Conservation (phyloP, 2,329 filamentous ascomycete genomes). For the Cercospora sp. region DNA sequence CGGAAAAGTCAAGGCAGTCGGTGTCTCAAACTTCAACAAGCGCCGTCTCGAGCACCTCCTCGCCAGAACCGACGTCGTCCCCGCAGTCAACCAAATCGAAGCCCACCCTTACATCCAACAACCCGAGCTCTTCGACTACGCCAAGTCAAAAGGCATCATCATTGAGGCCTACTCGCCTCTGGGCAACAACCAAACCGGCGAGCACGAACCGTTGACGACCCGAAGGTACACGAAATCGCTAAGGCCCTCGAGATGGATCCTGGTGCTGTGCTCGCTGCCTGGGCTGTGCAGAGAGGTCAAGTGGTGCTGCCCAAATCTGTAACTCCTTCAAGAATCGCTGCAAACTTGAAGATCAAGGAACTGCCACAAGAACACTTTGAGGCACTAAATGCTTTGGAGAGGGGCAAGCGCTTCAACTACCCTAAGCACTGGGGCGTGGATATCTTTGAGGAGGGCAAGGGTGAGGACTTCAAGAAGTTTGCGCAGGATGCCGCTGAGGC, state of each 20-base stretch:
- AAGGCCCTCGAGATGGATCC: constrained; percentile 22
- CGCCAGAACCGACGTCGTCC: constrained; percentile 25
- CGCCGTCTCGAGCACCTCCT: constrained; percentile 30
- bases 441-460: constrained; percentile 49
- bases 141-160: constrained; percentile 29
- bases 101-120: constrained; percentile 31
- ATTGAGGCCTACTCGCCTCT: constrained; percentile 30
- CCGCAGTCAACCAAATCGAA: constrained; percentile 33
- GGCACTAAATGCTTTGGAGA: constrained; percentile 45
- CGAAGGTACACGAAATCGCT: constrained; percentile 25
- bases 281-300: constrained; percentile 26
- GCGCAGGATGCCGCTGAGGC: constrained; percentile 41
- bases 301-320: constrained; percentile 29
- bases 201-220: constrained; percentile 26
- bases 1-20: constrained; percentile 35
- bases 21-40: constrained; percentile 34
- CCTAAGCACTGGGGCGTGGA: constrained; percentile 48
- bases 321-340: constrained; percentile 29
- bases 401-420: constrained; percentile 49
- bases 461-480: constrained; percentile 41
- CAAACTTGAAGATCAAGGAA: constrained; percentile 34
- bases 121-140: constrained; percentile 25
- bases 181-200: constrained; percentile 42
- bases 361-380: constrained; percentile 42
- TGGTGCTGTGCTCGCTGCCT: constrained; percentile 23